Evolutionary conservation across 2,329 filamentous ascomycete genomes (phyloP).

Genomic region (Coniochaeta sp.): DNA sequence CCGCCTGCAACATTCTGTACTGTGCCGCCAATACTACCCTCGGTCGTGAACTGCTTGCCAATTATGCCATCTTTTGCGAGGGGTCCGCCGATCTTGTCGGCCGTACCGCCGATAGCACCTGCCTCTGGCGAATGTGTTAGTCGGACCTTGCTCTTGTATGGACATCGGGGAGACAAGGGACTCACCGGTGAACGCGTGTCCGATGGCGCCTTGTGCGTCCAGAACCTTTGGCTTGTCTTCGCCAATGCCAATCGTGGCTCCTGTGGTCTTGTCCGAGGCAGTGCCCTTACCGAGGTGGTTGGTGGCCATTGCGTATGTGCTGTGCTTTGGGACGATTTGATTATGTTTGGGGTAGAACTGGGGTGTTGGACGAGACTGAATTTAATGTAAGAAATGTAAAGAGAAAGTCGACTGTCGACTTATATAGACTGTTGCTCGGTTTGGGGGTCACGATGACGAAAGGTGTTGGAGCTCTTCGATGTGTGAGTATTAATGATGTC

Average conservation of each 20-base stretch:
- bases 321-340: not conserved
- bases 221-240: slow-evolving; percentile 29
- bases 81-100: slow-evolving; percentile 41
- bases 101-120: slow-evolving; percentile 41
- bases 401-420: not conserved
- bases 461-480: not conserved
- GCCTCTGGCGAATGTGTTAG: slow-evolving; percentile 21
- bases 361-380: not conserved
- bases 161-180: not conserved
- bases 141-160: not conserved
- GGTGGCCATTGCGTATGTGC: slow-evolving; percentile 1
- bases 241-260: slow-evolving; percentile 16
- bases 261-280: slow-evolving; percentile 10
- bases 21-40: slow-evolving; percentile 43
- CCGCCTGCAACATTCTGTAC: slow-evolving; percentile 39
- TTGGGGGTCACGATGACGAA: not conserved
- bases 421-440: not conserved
- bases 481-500: not conserved
- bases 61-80: slow-evolving; percentile 42
- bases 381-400: not conserved
- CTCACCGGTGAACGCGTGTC: slow-evolving; percentile 47
- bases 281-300: slow-evolving; percentile 8
- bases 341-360: not conserved
- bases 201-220: slow-evolving; percentile 41
- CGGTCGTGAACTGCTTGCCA: slow-evolving; percentile 46